Conservation (phyloP, 345 rosid species). For the Corchorus capsularis region DNA sequence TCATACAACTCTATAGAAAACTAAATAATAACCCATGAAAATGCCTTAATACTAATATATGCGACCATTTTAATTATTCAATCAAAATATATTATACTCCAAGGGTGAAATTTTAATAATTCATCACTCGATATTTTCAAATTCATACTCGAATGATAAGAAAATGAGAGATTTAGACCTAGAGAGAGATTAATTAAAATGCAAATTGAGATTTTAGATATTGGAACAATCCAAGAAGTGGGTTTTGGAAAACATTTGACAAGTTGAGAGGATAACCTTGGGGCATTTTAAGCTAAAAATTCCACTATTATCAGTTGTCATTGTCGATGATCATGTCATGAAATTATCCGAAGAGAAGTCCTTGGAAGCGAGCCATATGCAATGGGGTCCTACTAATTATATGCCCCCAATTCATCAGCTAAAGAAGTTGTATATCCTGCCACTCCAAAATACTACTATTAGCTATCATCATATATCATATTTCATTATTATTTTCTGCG, state of each 20-base stretch:
- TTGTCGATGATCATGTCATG: slow-evolving; percentile 32
- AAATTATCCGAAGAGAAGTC: slow-evolving; percentile 18
- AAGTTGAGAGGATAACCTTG: slow-evolving; percentile 16
- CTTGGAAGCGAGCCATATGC: neutral
- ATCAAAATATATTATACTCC: too few species aligned
- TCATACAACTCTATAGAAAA: too few species aligned
- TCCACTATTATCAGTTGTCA: slow-evolving; percentile 17
- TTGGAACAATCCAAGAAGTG: neutral
- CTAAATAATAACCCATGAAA: too few species aligned
- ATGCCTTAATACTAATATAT: too few species aligned
- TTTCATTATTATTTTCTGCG: neutral
- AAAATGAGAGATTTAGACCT: too few species aligned
- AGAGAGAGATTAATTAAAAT: neutral
- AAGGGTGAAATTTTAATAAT: too few species aligned
- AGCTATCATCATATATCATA: too few species aligned
- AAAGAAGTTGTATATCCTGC: neutral
- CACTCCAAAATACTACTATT: neutral
- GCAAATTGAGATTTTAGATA: neutral
- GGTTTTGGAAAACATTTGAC: neutral
- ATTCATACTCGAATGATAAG: too few species aligned
- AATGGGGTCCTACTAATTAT: slow-evolving; percentile 20
- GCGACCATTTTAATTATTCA: too few species aligned
- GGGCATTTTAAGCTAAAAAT: neutral
- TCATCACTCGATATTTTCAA: too few species aligned
- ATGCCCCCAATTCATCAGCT: neutral